A percentile compares a stretch with the other conserved stretches of the same genome.
Conservation (phyloP, 2,329 filamentous ascomycete species). For the Ophiostoma australiae region DNA sequence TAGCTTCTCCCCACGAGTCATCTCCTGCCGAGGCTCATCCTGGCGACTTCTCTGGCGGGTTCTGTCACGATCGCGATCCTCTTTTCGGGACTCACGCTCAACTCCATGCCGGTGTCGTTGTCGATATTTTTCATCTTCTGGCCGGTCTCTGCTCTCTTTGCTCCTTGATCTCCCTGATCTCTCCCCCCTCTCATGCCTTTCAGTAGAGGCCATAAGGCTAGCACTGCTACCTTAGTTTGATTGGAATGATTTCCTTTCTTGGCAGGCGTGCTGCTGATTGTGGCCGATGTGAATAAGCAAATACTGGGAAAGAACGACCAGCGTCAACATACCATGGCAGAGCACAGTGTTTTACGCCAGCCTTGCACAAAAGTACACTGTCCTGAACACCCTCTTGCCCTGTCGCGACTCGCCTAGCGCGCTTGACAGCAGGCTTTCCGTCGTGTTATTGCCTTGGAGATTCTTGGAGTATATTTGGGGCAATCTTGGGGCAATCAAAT, state of each 20-base stretch:
- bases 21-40: not conserved
- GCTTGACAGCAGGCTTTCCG: not conserved
- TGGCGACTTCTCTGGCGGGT: not conserved
- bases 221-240: not conserved
- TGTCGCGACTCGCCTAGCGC: not conserved
- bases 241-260: not conserved
- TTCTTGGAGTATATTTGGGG: not conserved
- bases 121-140: not conserved
- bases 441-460: not conserved
- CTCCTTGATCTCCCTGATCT: not conserved
- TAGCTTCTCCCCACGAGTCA: slow-evolving; percentile 5
- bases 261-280: not conserved
- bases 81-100: not conserved
- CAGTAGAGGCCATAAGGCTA: slow-evolving; percentile 2
- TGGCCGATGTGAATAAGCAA: not conserved
- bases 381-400: not conserved
- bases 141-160: not conserved
- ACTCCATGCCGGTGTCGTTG: not conserved
- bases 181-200: slow-evolving; percentile 1
- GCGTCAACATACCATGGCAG: not conserved
- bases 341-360: slow-evolving; percentile 1
- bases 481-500: slow-evolving; percentile 5
- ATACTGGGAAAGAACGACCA: not conserved
- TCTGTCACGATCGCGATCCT: not conserved
- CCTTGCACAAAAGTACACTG: not conserved